Conservation (phyloP, 345 rosid genomes). For the Erysimum cheiranthoides region DNA sequence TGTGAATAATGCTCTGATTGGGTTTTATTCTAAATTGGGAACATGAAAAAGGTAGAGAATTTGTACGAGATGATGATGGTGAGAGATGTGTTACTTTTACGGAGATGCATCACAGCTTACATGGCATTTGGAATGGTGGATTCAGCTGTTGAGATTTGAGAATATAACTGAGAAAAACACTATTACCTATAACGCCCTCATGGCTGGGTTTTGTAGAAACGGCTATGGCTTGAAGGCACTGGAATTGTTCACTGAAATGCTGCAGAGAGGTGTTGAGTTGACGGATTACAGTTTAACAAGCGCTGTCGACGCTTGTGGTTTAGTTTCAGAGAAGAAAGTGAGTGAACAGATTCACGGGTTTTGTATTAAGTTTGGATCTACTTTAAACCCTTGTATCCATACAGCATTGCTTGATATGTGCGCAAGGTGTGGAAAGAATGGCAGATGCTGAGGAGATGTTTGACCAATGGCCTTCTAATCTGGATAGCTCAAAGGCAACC, state of each 20-base stretch:
- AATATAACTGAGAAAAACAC: conserved; percentile 68
- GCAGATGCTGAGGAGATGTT: conserved; percentile 74
- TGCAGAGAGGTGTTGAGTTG: conserved; percentile 60
- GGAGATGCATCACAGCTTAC: conserved; percentile 64
- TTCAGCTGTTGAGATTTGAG: conserved; percentile 63
- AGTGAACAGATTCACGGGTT: conserved; percentile 84
- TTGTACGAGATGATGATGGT: conserved; percentile 59
- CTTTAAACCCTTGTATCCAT: conserved; percentile 61
- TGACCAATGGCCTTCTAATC: conserved; percentile 54
- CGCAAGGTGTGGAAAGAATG: conserved; percentile 81
- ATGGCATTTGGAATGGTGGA: conserved; percentile 72
- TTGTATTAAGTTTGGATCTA: conserved; percentile 64
- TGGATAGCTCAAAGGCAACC: conserved; percentile 52
- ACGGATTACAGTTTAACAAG: conserved; percentile 72
- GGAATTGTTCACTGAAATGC: conserved; percentile 59
- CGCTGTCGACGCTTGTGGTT: conserved; percentile 68
- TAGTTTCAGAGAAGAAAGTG: conserved; percentile 48
- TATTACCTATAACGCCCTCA: conserved; percentile 68
- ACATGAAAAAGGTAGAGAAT: conserved; percentile 49
- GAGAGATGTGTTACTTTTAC: conserved; percentile 72
- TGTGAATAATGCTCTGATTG: conserved; percentile 68
- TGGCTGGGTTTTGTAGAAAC: conserved; percentile 73
- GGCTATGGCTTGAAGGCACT: conserved; percentile 58
- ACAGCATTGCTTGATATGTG: conserved; percentile 84
- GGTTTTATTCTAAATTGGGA: conserved; percentile 66